Percentiles rank a stretch among this genome's conserved stretches.
Evolutionary conservation across 2,329 filamentous ascomycete species (phyloP).

Genomic region (Pseudogymnoascus sp.): DNA sequence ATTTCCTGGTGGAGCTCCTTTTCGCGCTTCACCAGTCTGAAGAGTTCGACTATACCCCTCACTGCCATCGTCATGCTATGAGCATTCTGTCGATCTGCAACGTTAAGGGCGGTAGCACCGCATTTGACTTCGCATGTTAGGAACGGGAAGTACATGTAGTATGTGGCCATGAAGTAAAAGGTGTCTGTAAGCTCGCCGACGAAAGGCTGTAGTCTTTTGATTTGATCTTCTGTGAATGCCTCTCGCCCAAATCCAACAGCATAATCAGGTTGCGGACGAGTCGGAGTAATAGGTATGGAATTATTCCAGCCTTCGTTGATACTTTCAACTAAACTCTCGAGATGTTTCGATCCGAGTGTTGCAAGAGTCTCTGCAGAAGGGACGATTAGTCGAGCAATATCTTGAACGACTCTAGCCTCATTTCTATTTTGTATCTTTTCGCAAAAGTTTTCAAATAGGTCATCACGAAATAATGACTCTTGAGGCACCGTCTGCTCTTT

Average conservation of each 20-base stretch:
- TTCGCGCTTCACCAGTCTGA: too few relatives aligned
- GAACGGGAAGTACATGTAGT: constrained; percentile 42
- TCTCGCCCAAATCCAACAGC: constrained; percentile 33
- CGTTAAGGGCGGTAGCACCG: constrained; percentile 29
- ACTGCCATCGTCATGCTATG: constrained; percentile 35
- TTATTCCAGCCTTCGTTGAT: constrained; percentile 37
- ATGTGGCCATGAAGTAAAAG: constrained; percentile 38
- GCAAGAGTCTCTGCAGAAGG: constrained; percentile 32
- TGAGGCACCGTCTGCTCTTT: constrained; percentile 25
- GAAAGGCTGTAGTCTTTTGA: constrained; percentile 33
- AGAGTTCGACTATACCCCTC: constrained; percentile 20
- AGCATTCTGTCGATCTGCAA: constrained; percentile 34
- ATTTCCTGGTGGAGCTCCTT: too few relatives aligned
- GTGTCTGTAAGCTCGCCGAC: constrained; percentile 29
- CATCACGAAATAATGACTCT: constrained; percentile 31
- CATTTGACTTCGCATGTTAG: constrained; percentile 41
- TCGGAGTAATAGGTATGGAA: constrained; percentile 29
- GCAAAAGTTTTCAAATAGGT: constrained; percentile 31
- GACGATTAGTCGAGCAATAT: constrained; percentile 32
- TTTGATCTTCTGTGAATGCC: constrained; percentile 36
- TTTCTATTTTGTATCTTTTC: constrained; percentile 28
- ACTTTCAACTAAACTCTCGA: constrained; percentile 31
- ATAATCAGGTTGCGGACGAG: constrained; percentile 37
- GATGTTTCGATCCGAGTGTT: constrained; percentile 17
- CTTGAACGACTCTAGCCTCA: constrained; percentile 31